Percentiles rank a stretch among this genome's conserved stretches.
phyloP scores from a whole-genome alignment of 78 protist genomes.

The Isochrysis galbana region DNA sequence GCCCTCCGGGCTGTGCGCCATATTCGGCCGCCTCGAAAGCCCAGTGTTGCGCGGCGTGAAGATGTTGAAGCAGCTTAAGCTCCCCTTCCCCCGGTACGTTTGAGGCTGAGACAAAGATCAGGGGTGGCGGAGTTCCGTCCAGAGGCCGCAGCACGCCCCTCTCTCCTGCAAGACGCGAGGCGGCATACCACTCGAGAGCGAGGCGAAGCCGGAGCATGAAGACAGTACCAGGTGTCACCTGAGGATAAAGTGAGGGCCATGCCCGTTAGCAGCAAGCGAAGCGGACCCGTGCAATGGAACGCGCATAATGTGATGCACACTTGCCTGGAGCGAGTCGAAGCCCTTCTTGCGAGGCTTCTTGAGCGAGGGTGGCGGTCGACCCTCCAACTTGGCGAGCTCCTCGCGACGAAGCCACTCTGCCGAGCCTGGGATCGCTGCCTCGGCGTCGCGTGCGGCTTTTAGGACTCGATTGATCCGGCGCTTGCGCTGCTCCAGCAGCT shows the following conservation, averaged over 20 bases:
- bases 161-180: not conserved
- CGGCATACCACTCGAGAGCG: not conserved
- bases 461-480: not conserved
- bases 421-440: not conserved
- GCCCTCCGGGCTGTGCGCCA: no score
- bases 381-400: not conserved
- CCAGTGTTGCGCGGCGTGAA: not conserved
- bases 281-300: no score
- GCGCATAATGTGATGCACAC: no score
- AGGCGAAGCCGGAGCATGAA: not conserved
- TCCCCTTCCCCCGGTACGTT: not conserved
- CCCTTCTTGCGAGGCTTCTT: not conserved
- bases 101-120: not conserved
- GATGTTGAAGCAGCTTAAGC: not conserved
- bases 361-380: not conserved
- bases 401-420: not conserved
- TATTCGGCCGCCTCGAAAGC: not conserved
- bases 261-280: no score
- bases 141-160: not conserved
- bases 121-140: not conserved
- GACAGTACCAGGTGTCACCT: not conserved
- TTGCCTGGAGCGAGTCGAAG: not conserved
- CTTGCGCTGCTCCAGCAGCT: not conserved
- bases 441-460: not conserved
- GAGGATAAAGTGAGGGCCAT: no score